Conservation (phyloP, 352 stramenopile species). For the Aphanomyces invadans region DNA sequence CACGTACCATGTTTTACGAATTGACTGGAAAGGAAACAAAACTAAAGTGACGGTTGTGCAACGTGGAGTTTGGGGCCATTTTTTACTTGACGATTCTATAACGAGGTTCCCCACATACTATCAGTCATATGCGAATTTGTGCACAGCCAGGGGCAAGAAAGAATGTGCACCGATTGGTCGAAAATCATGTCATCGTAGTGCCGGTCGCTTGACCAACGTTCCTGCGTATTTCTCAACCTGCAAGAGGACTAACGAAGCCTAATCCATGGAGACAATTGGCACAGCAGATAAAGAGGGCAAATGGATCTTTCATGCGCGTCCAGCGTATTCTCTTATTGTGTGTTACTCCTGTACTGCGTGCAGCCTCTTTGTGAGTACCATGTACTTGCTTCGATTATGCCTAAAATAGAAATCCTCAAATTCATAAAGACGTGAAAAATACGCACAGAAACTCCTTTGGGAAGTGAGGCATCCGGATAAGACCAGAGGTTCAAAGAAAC, state of each 20-base stretch:
- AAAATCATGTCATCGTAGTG: neutral
- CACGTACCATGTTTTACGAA: constrained; percentile 18
- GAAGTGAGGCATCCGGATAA: neutral
- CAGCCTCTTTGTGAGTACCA: no score
- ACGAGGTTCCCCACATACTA: constrained; percentile 12
- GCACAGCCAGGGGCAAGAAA: neutral
- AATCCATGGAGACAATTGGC: no score
- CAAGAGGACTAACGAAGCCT: no score
- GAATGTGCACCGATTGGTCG: constrained; percentile 5
- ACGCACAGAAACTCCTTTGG: neutral
- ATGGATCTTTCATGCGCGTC: neutral
- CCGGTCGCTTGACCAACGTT: neutral
- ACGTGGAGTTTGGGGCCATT: constrained; percentile 15
- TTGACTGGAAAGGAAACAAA: constrained; percentile 24
- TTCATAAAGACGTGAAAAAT: neutral
- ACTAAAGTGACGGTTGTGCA: constrained; percentile 24
- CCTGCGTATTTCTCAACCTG: neutral
- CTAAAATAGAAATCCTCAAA: neutral
- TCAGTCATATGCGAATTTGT: constrained; percentile 18
- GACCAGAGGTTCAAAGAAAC: neutral
- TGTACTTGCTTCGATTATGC: neutral
- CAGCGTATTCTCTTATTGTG: no score
- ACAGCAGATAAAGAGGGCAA: no score
- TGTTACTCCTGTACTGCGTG: no score
- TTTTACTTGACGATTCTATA: neutral